These are phyloP conservation scores for Auriscalpium vulgare DNA, from an alignment of 768 basidiomycete genomes.

Conservation along the genomic window DNA sequence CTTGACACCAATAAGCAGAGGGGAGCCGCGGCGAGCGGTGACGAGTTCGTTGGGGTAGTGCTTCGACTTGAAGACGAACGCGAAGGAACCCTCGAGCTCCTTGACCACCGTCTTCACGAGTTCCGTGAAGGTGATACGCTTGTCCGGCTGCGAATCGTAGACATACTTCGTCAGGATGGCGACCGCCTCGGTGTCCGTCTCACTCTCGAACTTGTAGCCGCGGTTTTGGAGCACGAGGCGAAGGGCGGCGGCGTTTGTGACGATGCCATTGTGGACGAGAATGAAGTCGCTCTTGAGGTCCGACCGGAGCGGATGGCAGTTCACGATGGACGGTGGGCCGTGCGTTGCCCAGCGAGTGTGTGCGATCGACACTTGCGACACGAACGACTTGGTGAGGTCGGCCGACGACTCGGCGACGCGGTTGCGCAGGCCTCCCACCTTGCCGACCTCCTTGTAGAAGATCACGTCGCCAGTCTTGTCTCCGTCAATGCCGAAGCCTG, in stretches of 20 bases:
- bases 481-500: slow-evolving; percentile 85
- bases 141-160: slow-evolving; percentile 86
- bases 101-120: slow-evolving; percentile 93
- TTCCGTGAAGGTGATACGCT: slow-evolving; percentile 80
- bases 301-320: slow-evolving; percentile 93
- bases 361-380: slow-evolving; percentile 92
- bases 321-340: slow-evolving; percentile 76
- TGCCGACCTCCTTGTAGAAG: slow-evolving; percentile 97
- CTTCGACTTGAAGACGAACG: slow-evolving; percentile 95
- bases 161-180: slow-evolving; percentile 95
- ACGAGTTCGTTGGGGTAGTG: slow-evolving; percentile 97
- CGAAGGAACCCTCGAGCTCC: slow-evolving; percentile 97
- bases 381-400: slow-evolving; percentile 67
- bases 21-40: slow-evolving; percentile 93
- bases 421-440: slow-evolving; percentile 89
- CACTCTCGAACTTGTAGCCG: slow-evolving; percentile 88
- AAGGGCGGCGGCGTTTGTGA: slow-evolving; percentile 88
- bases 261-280: slow-evolving; percentile 97
- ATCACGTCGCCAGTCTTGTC: slow-evolving; percentile 70
- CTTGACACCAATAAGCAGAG: slow-evolving; percentile 95
- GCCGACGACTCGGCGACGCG: slow-evolving; percentile 66
- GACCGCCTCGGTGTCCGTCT: slow-evolving; percentile 97
- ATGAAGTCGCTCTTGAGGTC: slow-evolving; percentile 79
- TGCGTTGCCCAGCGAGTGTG: slow-evolving; percentile 99
- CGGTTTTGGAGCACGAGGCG: slow-evolving; percentile 91